These are phyloP conservation scores for Septoria petroselini DNA, from an alignment of 2,329 filamentous ascomycete genomes.

Conservation along the genomic window DNA sequence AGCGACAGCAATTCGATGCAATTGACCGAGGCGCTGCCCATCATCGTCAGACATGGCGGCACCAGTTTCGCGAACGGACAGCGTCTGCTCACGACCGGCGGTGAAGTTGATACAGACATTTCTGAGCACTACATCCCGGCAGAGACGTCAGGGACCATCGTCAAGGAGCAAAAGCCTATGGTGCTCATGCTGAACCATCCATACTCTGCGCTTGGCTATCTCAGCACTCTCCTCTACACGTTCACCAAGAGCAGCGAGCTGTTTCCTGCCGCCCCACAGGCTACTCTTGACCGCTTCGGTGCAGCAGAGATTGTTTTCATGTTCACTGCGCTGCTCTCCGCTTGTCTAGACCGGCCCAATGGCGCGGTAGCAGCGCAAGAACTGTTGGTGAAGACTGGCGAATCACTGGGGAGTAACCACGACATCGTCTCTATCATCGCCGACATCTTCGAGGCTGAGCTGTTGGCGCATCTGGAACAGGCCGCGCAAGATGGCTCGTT, in stretches of 20 bases:
- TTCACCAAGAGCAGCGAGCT: slow-evolving; percentile 53
- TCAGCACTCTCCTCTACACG: slow-evolving; percentile 72
- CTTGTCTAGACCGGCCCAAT: slow-evolving; percentile 32
- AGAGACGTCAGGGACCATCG: slow-evolving; percentile 67
- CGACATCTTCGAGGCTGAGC: slow-evolving; percentile 74
- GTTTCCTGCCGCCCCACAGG: slow-evolving; percentile 16
- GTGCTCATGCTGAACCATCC: slow-evolving; percentile 70
- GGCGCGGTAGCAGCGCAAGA: slow-evolving; percentile 42
- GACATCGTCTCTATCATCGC: slow-evolving; percentile 81
- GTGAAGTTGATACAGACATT: slow-evolving; percentile 7
- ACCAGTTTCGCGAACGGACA: slow-evolving; percentile 2
- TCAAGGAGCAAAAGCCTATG: slow-evolving; percentile 73
- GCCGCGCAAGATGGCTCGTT: slow-evolving; percentile 62
- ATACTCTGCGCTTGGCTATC: slow-evolving; percentile 75
- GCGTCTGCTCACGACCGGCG: slow-evolving; percentile 6
- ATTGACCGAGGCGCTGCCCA: slow-evolving; percentile 60
- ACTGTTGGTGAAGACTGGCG: slow-evolving; percentile 51
- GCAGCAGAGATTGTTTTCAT: slow-evolving; percentile 71
- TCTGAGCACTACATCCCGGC: slow-evolving; percentile 38
- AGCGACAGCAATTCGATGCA: slow-evolving; percentile 78
- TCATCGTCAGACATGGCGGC: slow-evolving; percentile 50
- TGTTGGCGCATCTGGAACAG: slow-evolving; percentile 48
- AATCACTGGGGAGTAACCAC: slow-evolving; percentile 52
- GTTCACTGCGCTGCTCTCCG: slow-evolving; percentile 64
- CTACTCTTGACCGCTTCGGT: slow-evolving; percentile 54